phyloP scores from a whole-genome alignment of 2,329 filamentous ascomycete species.

The Pseudogymnoascus sp. region DNA sequence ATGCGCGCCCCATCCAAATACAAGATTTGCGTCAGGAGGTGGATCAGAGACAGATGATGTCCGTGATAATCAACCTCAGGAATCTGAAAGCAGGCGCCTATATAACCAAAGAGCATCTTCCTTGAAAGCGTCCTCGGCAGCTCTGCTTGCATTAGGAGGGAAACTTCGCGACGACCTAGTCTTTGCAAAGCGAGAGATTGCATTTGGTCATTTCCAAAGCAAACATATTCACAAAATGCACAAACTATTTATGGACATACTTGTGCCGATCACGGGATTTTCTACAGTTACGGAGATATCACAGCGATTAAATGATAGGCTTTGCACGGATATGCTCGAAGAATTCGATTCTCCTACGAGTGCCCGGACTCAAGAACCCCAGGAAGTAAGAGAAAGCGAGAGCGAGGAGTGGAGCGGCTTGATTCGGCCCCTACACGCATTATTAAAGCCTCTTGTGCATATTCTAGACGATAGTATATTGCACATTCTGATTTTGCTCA shows the following conservation, averaged over 20 bases:
- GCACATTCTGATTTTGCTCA: constrained; percentile 46
- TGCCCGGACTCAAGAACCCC: neutral
- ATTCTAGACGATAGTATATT: constrained; percentile 45
- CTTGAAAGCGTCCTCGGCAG: constrained; percentile 38
- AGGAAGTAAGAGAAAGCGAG: constrained; percentile 27
- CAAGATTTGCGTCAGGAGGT: constrained; percentile 15
- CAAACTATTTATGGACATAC: constrained; percentile 48
- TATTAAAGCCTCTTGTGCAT: constrained; percentile 53
- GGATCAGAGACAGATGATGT: neutral
- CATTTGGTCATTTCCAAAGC: constrained; percentile 55
- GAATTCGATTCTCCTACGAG: constrained; percentile 4
- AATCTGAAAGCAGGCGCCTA: neutral
- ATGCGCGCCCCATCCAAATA: constrained; percentile 31
- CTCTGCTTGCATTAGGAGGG: constrained; percentile 48
- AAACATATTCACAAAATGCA: constrained; percentile 55
- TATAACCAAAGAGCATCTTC: constrained; percentile 10
- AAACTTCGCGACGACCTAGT: constrained; percentile 58
- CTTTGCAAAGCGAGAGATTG: constrained; percentile 65
- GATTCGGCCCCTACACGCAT: constrained; percentile 56
- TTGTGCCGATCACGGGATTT: constrained; percentile 58
- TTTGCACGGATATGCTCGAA: constrained; percentile 31
- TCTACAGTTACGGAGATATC: constrained; percentile 64
- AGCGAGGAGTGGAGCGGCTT: constrained; percentile 57
- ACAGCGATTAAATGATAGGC: constrained; percentile 47
- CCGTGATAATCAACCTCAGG: neutral